Base-by-base conservation (phyloP, 2,329 filamentous ascomycete species). In the Aphanocladium album region DNA sequence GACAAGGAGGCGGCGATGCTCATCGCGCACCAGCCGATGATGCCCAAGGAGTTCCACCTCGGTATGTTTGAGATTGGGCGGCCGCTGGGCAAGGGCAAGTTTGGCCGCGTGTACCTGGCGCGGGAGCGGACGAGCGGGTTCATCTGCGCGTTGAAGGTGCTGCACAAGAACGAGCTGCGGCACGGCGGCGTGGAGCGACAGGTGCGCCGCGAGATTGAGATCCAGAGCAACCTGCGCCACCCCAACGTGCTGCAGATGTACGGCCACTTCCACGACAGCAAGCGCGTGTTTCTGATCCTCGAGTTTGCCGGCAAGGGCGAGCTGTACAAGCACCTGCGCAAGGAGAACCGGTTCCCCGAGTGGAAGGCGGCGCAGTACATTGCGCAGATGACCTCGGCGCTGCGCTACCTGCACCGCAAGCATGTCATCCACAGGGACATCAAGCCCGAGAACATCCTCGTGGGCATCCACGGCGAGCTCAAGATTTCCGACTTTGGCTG, bases 401-500 rank as follows among this genome's bases (percentile, higher is more conserved):
- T 96, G 67, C 88, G 88, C 67, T 98, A 97, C 71, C 83, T 97
- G 50, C 93, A 97, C 79, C 91, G 91, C 73, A 98, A 98, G 79
- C 92, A 97, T 74, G 90, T 98, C 67, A 98, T 98, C 79, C 93
- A 98, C 76, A 85, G 93, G 62, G 93, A 98, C 69, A 98, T 98
- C 78, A 98, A 98, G 80, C 93, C 93, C 2, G 93, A 98, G 77
- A 98, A 98, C 70, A 98, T 98, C 65, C 83, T 98, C 23, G 89
- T 98, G 33, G 93, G 93, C 16, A 92, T 98, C 62, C 93, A 98
- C 72, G 95, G 93, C 66, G 95, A 99, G 80, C 93, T 99, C 78
- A 99, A 99, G 77, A 93, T 99, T 70, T 96, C 91, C 5, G 95
- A 99, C 75, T 99, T 98, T 71, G 93, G 95, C 54, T 99, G 95